Evolutionary conservation across 148 eudicot species (phyloP), one percentile per base, ranked within the genome.

Genomic region (Nepenthes gracilis): DNA sequence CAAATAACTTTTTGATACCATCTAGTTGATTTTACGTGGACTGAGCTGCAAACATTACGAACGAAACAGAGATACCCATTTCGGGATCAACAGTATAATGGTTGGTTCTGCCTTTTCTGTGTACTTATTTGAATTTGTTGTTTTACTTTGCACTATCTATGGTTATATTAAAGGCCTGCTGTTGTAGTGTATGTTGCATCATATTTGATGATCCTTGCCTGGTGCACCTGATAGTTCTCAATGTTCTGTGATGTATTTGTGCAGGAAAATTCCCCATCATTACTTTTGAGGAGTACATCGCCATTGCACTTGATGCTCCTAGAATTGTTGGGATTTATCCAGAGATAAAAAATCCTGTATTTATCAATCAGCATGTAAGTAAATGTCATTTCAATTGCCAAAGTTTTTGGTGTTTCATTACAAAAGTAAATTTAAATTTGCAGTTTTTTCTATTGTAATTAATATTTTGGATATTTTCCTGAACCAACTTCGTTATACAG

Each of bases 241-340:
- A 23, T 23, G 23, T 23, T 23, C 23, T 23, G 23, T 23, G 23
- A 23, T 23, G 23, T 23, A 23, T 37, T 10, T 58, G 13, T 72
- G 69, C 85, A 93, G 99, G 99, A 72, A 89, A 80, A 63, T 93
- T 72, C 70, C 69, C 82, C 12, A 93, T 93, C 61, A 89, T 93
- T 75, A 84, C 97, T 51, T 93, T 93, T 68, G 99, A 89, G 47
- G 95, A 89, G 79, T 93, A 63, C 78, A 89, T 93, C 60, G 64
- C 83, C 60, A 86, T 93, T 73, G 97, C 99, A 60, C 79, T 93
- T 62, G 82, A 93, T 73, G 97, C 97, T 58, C 69, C 91, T 32
- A 86, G 99, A 79, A 70, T 84, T 53, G 97, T 93, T 68, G 99
- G 99, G 64, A 93, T 93, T 62, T 93, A 93, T 69, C 99, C 99